phyloP scores from a whole-genome alignment of 2,329 filamentous ascomycete species.

The Verticillium tricorpus region DNA sequence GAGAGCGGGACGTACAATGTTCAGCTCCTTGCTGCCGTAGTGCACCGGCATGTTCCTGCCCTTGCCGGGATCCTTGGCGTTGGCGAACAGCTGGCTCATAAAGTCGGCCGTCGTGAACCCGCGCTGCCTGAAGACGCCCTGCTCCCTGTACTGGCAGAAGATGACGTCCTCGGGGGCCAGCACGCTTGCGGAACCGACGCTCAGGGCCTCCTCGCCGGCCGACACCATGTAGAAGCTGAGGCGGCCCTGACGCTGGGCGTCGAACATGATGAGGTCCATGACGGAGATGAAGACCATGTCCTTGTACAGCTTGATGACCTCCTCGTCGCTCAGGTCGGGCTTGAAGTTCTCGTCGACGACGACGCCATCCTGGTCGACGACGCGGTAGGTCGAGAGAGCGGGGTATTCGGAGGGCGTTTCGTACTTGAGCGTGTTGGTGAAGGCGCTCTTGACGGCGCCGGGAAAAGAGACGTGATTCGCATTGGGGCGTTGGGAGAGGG shows the following conservation, averaged over 20 bases:
- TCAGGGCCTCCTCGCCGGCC: constrained; percentile 90
- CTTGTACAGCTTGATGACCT: constrained; percentile 55
- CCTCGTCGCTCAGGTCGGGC: constrained; percentile 63
- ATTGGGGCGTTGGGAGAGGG: constrained; percentile 52
- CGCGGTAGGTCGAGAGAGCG: constrained; percentile 85
- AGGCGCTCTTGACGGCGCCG: constrained; percentile 91
- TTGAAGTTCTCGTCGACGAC: constrained; percentile 71
- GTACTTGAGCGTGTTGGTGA: constrained; percentile 77
- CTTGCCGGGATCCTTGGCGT: constrained; percentile 70
- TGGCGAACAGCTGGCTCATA: constrained; percentile 93
- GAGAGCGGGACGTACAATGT: constrained; percentile 55
- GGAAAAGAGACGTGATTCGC: constrained; percentile 69
- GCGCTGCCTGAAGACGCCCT: constrained; percentile 84
- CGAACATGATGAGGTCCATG: constrained; percentile 98
- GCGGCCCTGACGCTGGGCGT: constrained; percentile 91
- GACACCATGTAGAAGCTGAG: constrained; percentile 97
- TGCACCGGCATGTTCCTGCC: constrained; percentile 98
- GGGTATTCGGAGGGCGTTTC: constrained; percentile 66
- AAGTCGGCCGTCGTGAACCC: constrained; percentile 85
- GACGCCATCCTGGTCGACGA: constrained; percentile 82
- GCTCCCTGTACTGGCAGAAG: constrained; percentile 92
- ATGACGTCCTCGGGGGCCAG: constrained; percentile 81
- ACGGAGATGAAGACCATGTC: constrained; percentile 69
- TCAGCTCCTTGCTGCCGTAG: constrained; percentile 79
- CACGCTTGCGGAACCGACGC: constrained; percentile 82